These are phyloP conservation scores for Xerophyta viscosa DNA, from an alignment of 106 monocot species.

Conservation along the genomic window DNA sequence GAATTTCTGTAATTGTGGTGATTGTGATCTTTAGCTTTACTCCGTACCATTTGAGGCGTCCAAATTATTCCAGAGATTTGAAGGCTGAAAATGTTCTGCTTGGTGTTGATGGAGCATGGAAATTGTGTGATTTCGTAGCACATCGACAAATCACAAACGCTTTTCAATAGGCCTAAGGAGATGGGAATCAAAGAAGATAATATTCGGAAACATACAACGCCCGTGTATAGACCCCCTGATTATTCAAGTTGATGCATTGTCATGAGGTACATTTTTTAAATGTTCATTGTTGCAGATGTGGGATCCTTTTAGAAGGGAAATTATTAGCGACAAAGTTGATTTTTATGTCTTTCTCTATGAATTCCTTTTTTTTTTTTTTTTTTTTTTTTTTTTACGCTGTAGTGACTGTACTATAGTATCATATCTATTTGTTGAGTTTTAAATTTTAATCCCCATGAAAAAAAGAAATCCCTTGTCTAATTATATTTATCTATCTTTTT, in stretches of 20 bases:
- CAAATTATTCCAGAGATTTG: conserved; percentile 47
- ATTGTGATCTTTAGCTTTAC: no score
- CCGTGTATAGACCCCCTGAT: conserved; percentile 97
- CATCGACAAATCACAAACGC: conserved; percentile 88
- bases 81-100: conserved; percentile 98
- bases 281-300: conserved; percentile 58
- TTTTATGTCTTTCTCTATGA: conserved; percentile 26
- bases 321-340: conserved; percentile 98
- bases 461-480: neutral
- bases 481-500: conserved; percentile 14
- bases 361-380: no score
- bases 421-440: no score
- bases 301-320: conserved; percentile 87
- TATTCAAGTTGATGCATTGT: neutral
- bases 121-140: conserved; percentile 96
- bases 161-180: conserved; percentile 89
- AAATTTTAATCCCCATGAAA: no score
- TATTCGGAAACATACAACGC: conserved; percentile 95
- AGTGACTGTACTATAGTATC: neutral
- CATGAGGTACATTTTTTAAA: neutral
- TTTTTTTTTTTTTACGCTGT: no score
- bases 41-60: neutral
- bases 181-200: conserved; percentile 99
- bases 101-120: conserved; percentile 84
- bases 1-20: no score